Base-by-base conservation (phyloP, 169 alveolate genomes). In the Plasmodium inui region DNA sequence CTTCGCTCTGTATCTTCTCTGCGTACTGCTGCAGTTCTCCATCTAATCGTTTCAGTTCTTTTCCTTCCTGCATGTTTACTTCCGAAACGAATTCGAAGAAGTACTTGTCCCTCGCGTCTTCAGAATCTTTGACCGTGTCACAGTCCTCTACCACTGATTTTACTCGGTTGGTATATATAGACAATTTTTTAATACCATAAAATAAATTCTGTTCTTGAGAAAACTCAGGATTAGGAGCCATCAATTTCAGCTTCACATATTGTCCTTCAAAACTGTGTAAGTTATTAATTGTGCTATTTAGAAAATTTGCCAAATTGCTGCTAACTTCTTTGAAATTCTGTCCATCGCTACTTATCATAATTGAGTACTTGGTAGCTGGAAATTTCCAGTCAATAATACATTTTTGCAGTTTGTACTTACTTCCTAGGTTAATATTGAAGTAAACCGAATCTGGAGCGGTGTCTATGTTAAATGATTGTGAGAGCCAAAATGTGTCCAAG, bases 91-190 rank as follows among this genome's bases (percentile, higher is more conserved):
- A 96, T 76, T 97, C 97, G 67, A 98, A 94, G 79, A 98, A 98
- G 82, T 95, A 98, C 92, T 98, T 98, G 83, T 98, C 99, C 71
- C 99, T 92, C 5, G 99, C 98, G 78, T 98, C 99, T 37, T 94
- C 96, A 28, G 98, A 84, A 44, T 73, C 70, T 67, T 97, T 97
- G 4, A 98, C 98, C 28, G 83, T 93, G n/a, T 95, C 96, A 80
- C 99, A 98, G 30, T 96, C 96, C 84, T 97, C 98, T 57, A 98
- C 98, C 6, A 97, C 96, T n/a, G 98, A 95, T 83, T 96, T 97
- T 32, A 98, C 97, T 55, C 97, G 95, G 83, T 97, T 97, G 86
- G 98, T 96, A 83, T 92, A 96, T 26, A 96, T 95, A 71, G 97
- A 95, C 37, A 98, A 39, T 79, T 92, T 95, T 55, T 96, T 92